Evolutionary conservation across 345 rosid species (phyloP).

Genomic region (Dimocarpus longan): DNA sequence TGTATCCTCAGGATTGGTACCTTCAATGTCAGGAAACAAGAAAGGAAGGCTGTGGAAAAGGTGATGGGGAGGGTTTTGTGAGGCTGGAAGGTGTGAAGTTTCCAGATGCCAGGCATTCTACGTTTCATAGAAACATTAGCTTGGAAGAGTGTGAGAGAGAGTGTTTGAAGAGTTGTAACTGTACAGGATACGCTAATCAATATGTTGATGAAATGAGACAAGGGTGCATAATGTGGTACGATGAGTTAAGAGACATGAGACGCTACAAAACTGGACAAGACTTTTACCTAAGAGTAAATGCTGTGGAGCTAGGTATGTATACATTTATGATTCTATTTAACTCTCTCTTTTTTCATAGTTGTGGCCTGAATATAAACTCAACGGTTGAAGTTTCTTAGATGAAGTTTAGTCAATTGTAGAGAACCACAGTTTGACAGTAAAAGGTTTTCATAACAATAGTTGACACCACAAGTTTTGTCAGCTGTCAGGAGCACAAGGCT

Average conservation of each 20-base stretch:
- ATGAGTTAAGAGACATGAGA: neutral
- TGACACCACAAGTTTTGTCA: too few species aligned
- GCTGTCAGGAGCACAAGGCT: too few species aligned
- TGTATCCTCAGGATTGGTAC: neutral
- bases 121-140: neutral
- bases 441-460: too few species aligned
- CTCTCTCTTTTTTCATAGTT: too few species aligned
- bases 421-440: too few species aligned
- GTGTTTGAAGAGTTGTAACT: constrained; percentile 5
- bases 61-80: too few species aligned
- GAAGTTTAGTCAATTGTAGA: too few species aligned
- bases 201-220: neutral
- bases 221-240: neutral
- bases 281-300: constrained; percentile 2
- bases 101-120: neutral
- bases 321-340: too few species aligned
- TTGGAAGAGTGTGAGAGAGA: neutral
- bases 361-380: too few species aligned
- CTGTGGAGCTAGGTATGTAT: constrained; percentile 1
- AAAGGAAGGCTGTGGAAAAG: neutral
- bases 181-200: neutral
- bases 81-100: neutral
- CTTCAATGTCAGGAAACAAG: neutral
- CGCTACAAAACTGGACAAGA: constrained; percentile 1
- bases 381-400: too few species aligned